These are phyloP conservation scores for Astragalus membranaceus DNA, from an alignment of 306 rosid genomes.

Conservation along the genomic window DNA sequence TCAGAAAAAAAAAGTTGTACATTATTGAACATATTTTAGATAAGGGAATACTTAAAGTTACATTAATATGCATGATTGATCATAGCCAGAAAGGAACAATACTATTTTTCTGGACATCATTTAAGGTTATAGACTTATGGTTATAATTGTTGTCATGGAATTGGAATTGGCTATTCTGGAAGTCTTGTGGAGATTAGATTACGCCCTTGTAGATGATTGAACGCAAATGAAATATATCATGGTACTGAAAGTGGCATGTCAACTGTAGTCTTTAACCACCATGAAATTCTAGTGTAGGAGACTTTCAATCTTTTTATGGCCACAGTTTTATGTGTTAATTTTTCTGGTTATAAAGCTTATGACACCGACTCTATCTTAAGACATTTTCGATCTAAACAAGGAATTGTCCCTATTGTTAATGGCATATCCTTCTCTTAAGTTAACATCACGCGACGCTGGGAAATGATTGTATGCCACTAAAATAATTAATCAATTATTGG, in stretches of 20 bases:
- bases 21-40: background rate
- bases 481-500: no score
- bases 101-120: background rate
- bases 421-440: background rate
- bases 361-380: background rate
- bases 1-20: background rate
- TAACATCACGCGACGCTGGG: background rate
- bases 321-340: background rate
- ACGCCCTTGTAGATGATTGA: background rate
- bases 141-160: background rate
- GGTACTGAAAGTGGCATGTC: background rate
- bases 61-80: background rate
- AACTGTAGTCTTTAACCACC: background rate
- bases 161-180: background rate
- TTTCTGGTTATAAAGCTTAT: background rate
- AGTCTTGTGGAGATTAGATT: background rate
- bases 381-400: background rate
- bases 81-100: background rate
- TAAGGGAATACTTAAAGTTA: background rate
- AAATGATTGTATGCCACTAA: background rate
- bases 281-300: background rate
- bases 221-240: background rate
- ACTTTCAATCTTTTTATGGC: background rate
- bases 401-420: constrained; percentile 1
- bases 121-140: background rate